Evolutionary conservation across 257 asterid genomes (phyloP).

Genomic region (Fraxinus cuspidata): DNA sequence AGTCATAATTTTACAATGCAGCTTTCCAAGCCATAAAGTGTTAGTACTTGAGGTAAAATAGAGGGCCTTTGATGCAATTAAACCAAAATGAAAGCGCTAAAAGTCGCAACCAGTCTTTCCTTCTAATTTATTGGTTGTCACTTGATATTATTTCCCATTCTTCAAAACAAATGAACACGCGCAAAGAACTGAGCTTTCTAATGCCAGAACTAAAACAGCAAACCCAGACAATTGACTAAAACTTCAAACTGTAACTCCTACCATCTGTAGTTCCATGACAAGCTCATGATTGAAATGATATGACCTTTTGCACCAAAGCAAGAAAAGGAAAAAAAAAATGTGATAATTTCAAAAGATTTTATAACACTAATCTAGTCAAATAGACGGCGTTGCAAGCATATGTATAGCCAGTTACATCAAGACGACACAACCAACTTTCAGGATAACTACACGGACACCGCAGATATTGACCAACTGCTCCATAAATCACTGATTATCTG

Average conservation of each 20-base stretch:
- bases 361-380: neutral
- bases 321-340: neutral
- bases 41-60: no score
- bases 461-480: slow-evolving; percentile 5
- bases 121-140: no score
- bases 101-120: no score
- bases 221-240: slow-evolving; percentile 1
- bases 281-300: neutral
- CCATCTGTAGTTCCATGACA: neutral
- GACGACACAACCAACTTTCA: neutral
- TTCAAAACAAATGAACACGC: neutral
- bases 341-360: neutral
- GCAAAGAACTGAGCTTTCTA: neutral
- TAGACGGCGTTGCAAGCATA: neutral
- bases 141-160: no score
- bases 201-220: slow-evolving; percentile 3
- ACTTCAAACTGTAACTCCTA: neutral
- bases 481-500: neutral
- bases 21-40: no score
- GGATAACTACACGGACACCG: neutral
- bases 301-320: neutral
- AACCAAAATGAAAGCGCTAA: no score
- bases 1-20: no score
- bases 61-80: no score
- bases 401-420: neutral